Evolutionary conservation across 2,329 filamentous ascomycete genomes (phyloP), one percentile per base, ranked within the genome.

Genomic region (Ophiosphaerella narmari): DNA sequence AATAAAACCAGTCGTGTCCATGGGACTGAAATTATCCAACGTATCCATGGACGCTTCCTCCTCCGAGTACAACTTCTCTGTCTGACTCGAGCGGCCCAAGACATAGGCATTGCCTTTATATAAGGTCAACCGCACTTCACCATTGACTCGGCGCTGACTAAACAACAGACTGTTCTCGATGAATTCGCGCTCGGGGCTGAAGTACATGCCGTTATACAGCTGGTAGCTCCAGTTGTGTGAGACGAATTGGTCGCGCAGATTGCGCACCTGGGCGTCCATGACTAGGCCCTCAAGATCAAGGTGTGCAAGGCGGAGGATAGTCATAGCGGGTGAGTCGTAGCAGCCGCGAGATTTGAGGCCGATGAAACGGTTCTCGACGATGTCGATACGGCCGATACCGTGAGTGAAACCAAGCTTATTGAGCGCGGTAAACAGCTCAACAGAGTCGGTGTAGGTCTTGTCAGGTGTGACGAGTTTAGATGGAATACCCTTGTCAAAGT

Each of bases 331-430:
- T 36, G 74, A 75, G 55, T 92, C 89, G 78, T 92, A 92, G 68
- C 89, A 92, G 65, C 89, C 89, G 66, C 89, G 85, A 61, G 82
- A 86, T 80, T 92, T 92, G 65, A 92, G 80, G 57, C 89, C 89
- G 68, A 90, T 88, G 78, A 88, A 90, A 46, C 89, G 83, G 78
- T 89, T 89, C 73, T 91, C 88, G 54, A 92, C 89, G 68, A 93
- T 93, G 74, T 93, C 89, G 60, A 93, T 87, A 66, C 90, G 81
- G 65, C 89, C 90, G 60, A 93, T 83, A 71, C 90, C 90, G 77
- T 91, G 79, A 58, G 79, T 81, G 71, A 84, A 82, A 58, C 84
- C 90, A 57, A 93, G 86, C 51, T 83, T 78, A 77, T 92, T 92
- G 62, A 85, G 80, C 48, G 83, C 80, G 54, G 85, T 78, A 80